Evolutionary conservation across 106 monocot species (phyloP), one percentile per base, ranked within the genome.

Genomic region (Platanthera guangdongensis): DNA sequence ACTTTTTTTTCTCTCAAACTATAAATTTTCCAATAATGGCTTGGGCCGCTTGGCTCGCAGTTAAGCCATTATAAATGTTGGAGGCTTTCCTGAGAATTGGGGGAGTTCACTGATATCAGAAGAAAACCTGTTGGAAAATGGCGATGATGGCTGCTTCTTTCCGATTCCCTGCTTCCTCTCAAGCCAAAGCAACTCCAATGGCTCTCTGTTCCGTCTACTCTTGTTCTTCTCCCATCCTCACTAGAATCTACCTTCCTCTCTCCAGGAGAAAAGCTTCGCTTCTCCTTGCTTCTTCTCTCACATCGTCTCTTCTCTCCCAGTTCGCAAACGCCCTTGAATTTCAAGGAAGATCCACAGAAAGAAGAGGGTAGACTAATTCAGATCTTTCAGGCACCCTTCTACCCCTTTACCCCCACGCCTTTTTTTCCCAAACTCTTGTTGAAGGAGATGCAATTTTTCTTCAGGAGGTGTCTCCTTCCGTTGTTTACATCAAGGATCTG

Each of bases 401-500:
- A 5, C 30, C 14, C 50, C n/a, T 45, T 16, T 15, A 3, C 13
- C 71, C 49, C 32, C 21, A 6, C 21, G 10, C 8, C n/a, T 60
- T 21, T 5, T 21, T 7, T 21, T 13, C 8, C 9, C 3, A n/a
- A 18, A 60, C 19, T 60, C 59, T 60, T 21, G 7, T 2, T 60
- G 11, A 57, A 47, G 51, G 11, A 51, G 22, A 47, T 50, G 21
- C 0, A 8, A 68, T 60, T 59, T 49, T 71, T 75, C 15, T 76
- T 67, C 63, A 95, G 95, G 90, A 83, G 45, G 71, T 81, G 7
- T 89, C 91, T 5, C 87, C 87, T 8, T 89, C 93, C 19, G 93
- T 96, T 47, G 96, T 96, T 10, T 91, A 83, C 88, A 93, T 96
- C 80, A 87, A 93, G 71, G 83, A 89, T 47, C 62, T 93, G 72